Conservation (phyloP, 2,329 filamentous ascomycete species). For the Coleophoma cylindrospora region DNA sequence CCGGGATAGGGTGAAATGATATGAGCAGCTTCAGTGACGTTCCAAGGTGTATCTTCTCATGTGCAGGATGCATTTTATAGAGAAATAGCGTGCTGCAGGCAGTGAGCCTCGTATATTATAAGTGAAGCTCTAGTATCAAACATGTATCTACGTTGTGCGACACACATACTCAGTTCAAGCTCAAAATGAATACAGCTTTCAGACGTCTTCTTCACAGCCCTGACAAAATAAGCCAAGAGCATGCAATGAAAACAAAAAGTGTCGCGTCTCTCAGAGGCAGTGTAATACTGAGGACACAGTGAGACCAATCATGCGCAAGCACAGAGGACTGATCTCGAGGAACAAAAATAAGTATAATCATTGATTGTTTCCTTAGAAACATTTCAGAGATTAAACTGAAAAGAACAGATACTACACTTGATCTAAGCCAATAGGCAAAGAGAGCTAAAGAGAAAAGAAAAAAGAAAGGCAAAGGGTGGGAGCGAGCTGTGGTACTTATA, state of each 20-base stretch:
- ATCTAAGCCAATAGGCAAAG: conserved; percentile 68
- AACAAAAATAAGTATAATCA: conserved; percentile 78
- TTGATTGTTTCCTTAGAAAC: conserved; percentile 64
- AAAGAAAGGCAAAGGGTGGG: conserved; percentile 29
- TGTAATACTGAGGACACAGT: conserved; percentile 72
- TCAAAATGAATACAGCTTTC: no score
- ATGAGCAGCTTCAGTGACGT: no score
- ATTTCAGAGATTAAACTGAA: conserved; percentile 94
- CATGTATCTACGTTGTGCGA: no score
- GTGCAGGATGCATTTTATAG: no score
- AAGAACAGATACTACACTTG: conserved; percentile 95
- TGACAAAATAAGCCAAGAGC: conserved; percentile 36
- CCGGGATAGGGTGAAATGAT: no score
- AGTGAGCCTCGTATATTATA: no score
- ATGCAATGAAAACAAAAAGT: conserved; percentile 45
- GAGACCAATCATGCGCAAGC: conserved; percentile 60
- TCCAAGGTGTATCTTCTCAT: no score
- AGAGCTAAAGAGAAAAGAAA: conserved; percentile 47
- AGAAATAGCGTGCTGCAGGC: no score
- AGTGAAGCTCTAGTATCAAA: no score
- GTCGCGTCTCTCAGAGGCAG: conserved; percentile 67
- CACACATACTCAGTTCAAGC: no score
- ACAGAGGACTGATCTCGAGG: conserved; percentile 51
- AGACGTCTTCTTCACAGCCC: conserved; percentile 46
- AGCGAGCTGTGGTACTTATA: neutral